Base-by-base conservation (phyloP, 805 yeast genomes). In the Maudiozyma saulgeensis region DNA sequence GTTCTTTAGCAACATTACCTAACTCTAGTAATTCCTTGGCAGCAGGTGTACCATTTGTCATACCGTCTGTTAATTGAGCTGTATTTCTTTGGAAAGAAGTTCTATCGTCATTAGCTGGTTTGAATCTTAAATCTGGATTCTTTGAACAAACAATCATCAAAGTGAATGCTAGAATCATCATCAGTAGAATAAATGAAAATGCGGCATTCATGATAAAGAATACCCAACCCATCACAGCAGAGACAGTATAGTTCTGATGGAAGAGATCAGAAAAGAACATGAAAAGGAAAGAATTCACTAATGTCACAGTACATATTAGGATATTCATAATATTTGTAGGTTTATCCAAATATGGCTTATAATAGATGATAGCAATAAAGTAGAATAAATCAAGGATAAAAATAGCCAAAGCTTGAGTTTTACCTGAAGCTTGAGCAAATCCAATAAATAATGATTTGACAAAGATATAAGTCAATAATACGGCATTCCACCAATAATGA, bases 161-260 rank as follows among this genome's bases (percentile, higher is more conserved):
- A 49, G 82, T 76, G 56, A 84, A 81, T 2, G 80, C 80, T 51
- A 89, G 73, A 58, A 87, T 82, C 70, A 82, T 67, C 35, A 89
- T 56, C 64, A 90, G 75, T 57, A 90, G 71, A 47, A 87, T 74
- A 55, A 87, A 74, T 8, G 96, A 80, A 62, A 86, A 89, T 4
- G 91, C 95, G 6, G 96, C 96, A 65, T 90, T 90, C 64, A 90
- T 66, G 49, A 90, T 75, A 66, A 90, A 90, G 69, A 87, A 90
- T 1, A 90, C 75, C 80, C 95, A 84, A 0, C 95, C 97, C 96
- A 90, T 87, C 49, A 90, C 79, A 1, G 96, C 82, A 13, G 82
- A 72, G 12, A 87, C 96, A 8, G 79, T 77, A 19, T 81, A 82
- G 8, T 87, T 82, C 69, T 89, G 96, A 46, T 83, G 81, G 68